Evolutionary conservation across 345 rosid genomes (phyloP).

Genomic region (Lepidium didymum): DNA sequence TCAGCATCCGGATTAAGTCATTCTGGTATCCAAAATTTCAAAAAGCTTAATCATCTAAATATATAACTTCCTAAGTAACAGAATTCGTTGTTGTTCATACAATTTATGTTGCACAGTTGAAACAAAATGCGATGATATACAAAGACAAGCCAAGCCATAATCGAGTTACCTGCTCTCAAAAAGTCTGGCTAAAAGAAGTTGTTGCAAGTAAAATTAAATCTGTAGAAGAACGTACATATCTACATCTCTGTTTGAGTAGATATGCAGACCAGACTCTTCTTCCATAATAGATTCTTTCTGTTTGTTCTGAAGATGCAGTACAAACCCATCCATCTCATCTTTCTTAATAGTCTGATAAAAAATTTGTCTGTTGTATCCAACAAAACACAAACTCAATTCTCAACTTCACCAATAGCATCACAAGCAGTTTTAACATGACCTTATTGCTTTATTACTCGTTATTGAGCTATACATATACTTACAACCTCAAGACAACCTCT

Average conservation of each 20-base stretch:
- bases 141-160: background rate
- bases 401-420: background rate
- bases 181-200: background rate
- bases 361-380: conserved; percentile 44
- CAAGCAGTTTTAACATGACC: background rate
- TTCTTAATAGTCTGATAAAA: conserved; percentile 48
- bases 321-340: conserved; percentile 82
- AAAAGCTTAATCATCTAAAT: background rate
- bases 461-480: background rate
- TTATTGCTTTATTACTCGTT: background rate
- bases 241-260: conserved; percentile 78
- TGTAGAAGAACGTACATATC: conserved; percentile 59
- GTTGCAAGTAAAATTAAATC: background rate
- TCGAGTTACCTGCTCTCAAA: conserved; percentile 64
- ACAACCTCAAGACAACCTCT: background rate
- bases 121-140: background rate
- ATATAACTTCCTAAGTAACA: background rate
- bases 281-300: conserved; percentile 55
- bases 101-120: background rate
- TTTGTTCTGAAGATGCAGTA: conserved; percentile 71
- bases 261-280: conserved; percentile 59
- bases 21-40: background rate
- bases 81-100: background rate
- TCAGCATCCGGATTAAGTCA: background rate
- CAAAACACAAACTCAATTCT: background rate